A percentile compares a stretch with the other conserved stretches of the same genome.
phyloP scores from a whole-genome alignment of 371 early-diverging fungal species.

The Rhizopus microsporus region DNA sequence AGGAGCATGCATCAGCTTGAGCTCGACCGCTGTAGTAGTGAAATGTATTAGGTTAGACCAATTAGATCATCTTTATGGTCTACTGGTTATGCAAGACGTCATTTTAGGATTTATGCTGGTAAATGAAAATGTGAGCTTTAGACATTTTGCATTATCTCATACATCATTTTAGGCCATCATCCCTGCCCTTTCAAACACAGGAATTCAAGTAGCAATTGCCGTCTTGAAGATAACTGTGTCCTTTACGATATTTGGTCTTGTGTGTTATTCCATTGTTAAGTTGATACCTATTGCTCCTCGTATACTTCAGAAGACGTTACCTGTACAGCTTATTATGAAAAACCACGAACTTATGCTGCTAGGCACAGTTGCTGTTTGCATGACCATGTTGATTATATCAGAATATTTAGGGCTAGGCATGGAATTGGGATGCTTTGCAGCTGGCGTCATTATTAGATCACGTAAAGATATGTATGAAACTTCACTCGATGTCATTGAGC shows the following conservation, averaged over 20 bases:
- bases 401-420: slow-evolving; percentile 51
- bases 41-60: slow-evolving; percentile 51
- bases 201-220: slow-evolving; percentile 45
- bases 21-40: slow-evolving; percentile 59
- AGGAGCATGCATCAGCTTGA: slow-evolving; percentile 56
- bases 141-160: not conserved
- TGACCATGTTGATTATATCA: slow-evolving; percentile 49
- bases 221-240: slow-evolving; percentile 32
- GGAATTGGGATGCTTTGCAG: slow-evolving; percentile 67
- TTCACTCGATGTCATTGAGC: slow-evolving; percentile 45
- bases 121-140: slow-evolving; percentile 2
- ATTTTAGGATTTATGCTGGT: slow-evolving; percentile 63
- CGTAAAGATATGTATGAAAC: slow-evolving; percentile 45
- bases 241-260: slow-evolving; percentile 42
- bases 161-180: slow-evolving; percentile 48
- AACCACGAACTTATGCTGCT: slow-evolving; percentile 54
- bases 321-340: slow-evolving; percentile 25
- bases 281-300: slow-evolving; percentile 30
- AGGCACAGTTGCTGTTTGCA: slow-evolving; percentile 53
- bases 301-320: slow-evolving; percentile 23
- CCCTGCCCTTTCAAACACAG: slow-evolving; percentile 56
- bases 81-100: slow-evolving; percentile 64
- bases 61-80: slow-evolving; percentile 49
- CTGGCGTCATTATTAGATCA: slow-evolving; percentile 58
- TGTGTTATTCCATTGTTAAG: slow-evolving; percentile 38